Conservation (phyloP, 352 stramenopile species). For the Pythium aristosporum region DNA sequence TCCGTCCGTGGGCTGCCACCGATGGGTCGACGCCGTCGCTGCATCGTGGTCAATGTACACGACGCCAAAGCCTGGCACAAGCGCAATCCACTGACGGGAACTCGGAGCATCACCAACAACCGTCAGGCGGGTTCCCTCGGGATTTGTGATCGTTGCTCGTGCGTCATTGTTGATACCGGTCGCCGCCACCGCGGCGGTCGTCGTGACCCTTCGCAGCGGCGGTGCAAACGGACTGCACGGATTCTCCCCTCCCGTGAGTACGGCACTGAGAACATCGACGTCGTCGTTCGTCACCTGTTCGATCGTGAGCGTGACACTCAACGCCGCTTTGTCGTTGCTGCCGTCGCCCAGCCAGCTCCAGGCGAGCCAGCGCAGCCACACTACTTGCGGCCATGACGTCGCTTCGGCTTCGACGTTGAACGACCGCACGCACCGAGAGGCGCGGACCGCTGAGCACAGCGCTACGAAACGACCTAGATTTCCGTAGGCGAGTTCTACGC, state of each 20-base stretch:
- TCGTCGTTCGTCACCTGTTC: not conserved
- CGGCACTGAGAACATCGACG: not conserved
- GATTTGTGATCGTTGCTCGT: not conserved
- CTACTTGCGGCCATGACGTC: not conserved
- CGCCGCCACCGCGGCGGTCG: not conserved
- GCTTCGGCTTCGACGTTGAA: not conserved
- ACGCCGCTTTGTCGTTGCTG: not conserved
- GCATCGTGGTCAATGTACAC: not conserved
- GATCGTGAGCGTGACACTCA: not conserved
- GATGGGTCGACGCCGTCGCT: not conserved
- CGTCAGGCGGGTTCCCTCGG: not conserved
- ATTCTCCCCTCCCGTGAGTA: not conserved
- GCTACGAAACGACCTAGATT: not conserved
- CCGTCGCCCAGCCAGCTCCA: not conserved
- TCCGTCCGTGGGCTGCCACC: not conserved
- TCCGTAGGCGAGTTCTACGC: not conserved
- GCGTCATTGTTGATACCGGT: not conserved
- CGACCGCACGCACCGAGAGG: not conserved
- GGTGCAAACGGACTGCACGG: not conserved
- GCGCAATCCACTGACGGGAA: not conserved
- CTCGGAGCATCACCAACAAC: not conserved
- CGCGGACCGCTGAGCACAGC: slow-evolving; percentile 1
- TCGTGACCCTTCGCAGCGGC: not conserved
- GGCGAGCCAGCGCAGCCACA: slow-evolving; percentile 4
- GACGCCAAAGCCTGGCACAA: not conserved